Percentiles rank a stretch among this genome's conserved stretches.
Conservation (phyloP, 441 rosid species). For the Populus trichocarpa region DNA sequence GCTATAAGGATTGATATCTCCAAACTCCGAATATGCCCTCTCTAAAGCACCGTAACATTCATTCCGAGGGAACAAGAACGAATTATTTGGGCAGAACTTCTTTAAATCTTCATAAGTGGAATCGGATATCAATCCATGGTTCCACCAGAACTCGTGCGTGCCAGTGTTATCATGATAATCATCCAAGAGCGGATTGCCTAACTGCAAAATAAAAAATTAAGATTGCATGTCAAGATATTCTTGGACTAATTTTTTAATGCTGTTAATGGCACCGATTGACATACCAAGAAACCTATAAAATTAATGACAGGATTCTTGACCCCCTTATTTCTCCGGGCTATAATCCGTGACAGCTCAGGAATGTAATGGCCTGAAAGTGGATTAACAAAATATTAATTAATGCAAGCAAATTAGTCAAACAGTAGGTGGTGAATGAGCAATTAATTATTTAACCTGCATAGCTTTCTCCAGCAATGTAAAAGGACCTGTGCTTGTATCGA, state of each 20-base stretch:
- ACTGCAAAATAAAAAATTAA: constrained; percentile 25
- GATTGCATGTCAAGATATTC: not conserved
- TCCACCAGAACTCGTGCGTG: constrained; percentile 78
- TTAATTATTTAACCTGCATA: constrained; percentile 50
- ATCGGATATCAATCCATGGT: constrained; percentile 74
- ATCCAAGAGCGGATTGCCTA: constrained; percentile 79
- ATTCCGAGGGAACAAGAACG: constrained; percentile 37
- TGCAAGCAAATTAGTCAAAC: not conserved
- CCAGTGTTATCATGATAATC: constrained; percentile 63
- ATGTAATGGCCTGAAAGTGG: constrained; percentile 66
- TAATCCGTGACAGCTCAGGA: constrained; percentile 74
- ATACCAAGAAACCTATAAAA: constrained; percentile 84
- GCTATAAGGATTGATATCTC: constrained; percentile 71
- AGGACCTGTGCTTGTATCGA: constrained; percentile 60
- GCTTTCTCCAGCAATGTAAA: constrained; percentile 84
- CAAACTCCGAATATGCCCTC: constrained; percentile 65
- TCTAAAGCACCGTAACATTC: constrained; percentile 42
- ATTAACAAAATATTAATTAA: not conserved
- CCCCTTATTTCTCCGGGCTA: constrained; percentile 49
- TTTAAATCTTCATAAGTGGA: constrained; percentile 53
- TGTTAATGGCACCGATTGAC: not conserved
- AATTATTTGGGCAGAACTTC: constrained; percentile 47
- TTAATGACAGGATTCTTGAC: constrained; percentile 55
- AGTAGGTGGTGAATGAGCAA: not conserved
- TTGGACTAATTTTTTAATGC: not conserved